Base-by-base conservation (phyloP, 768 basidiomycete species). In the Lactarius tabidus region DNA sequence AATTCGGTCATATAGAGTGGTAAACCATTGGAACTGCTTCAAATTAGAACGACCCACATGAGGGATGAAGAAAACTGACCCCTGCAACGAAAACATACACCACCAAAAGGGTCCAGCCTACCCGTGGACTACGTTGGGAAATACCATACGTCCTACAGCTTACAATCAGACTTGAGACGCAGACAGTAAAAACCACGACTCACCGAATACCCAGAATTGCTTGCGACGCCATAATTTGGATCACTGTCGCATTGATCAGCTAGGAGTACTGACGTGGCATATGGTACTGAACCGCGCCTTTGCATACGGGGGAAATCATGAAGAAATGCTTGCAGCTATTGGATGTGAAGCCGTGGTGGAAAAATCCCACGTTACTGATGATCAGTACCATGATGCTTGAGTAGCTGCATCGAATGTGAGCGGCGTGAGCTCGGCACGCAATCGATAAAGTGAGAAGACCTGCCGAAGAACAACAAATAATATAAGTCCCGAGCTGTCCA, bases 161-260 rank as follows among this genome's bases (percentile, higher is more conserved):
- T 45, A 39, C 28, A 15, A 7, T 68, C 59, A 52, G 59, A 52
- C 3, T 9, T 53, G 3, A 29, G 8, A 12, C 10, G 17, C 18
- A 48, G n/a, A 7, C 26, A 35, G 45, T 9, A 12, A 15, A n/a
- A 39, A 52, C 20, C 6, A 15, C 20, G 39, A 60, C 74, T 53
- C 72, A 85, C 87, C 87, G 80, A 57, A 86, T 73, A 12, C 82
- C 87, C 41, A 90, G 71, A 61, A 90, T 88, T 9, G 80, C 75
- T 71, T 90, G 87, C 5, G 87, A 88, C 48, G 85, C 75, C 81
- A 85, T 84, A 0, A 78, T 76, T 73, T 89, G 88, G 6, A 87
- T 20, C 6, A 84, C 88, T 89, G 41, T 2, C 35, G 31, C 28
- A 31, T n/a, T 7, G 2, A 5, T 41, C 14, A 61, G 38, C 6